Evolutionary conservation across 371 early-diverging fungal species (phyloP).

Genomic region (Amoeboradix gromovi): DNA sequence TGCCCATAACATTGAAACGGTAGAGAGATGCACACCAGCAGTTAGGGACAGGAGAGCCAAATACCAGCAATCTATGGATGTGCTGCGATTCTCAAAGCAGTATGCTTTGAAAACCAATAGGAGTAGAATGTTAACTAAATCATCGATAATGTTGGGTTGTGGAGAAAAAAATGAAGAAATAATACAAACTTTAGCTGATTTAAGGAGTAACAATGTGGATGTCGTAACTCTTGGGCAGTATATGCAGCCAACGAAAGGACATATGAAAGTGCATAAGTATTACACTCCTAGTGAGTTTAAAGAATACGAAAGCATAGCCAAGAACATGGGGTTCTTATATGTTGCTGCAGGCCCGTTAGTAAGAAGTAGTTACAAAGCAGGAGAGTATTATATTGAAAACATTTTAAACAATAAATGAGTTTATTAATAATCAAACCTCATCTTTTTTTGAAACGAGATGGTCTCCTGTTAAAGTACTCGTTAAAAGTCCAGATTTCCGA

Average conservation of each 20-base stretch:
- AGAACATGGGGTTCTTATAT: slow-evolving; percentile 68
- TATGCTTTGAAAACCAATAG: slow-evolving; percentile 19
- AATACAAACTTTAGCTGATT: slow-evolving; percentile 46
- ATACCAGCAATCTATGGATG: slow-evolving; percentile 64
- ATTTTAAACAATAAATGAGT: slow-evolving; percentile 21
- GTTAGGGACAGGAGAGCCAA: slow-evolving; percentile 81
- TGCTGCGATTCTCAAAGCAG: slow-evolving; percentile 54
- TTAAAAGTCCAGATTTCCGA: too few relatives aligned
- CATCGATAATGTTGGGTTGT: slow-evolving; percentile 86
- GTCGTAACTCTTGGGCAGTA: slow-evolving; percentile 92
- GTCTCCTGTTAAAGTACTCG: too few relatives aligned
- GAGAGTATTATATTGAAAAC: slow-evolving; percentile 81
- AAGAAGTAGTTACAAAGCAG: slow-evolving; percentile 82
- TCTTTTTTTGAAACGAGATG: too few relatives aligned
- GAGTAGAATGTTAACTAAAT: slow-evolving; percentile 51
- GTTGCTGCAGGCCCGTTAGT: slow-evolving; percentile 86
- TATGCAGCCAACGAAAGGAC: slow-evolving; percentile 91
- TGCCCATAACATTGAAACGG: slow-evolving; percentile 93
- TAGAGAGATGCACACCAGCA: slow-evolving; percentile 53
- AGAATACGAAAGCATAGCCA: slow-evolving; percentile 52
- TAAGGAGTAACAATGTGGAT: slow-evolving; percentile 60
- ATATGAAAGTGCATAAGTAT: slow-evolving; percentile 68
- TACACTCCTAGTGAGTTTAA: slow-evolving; percentile 73
- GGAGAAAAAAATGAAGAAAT: slow-evolving; percentile 87
- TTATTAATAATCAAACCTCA: too few relatives aligned